Conservation (phyloP, 1,284 basidiomycete species). For the Ceratobasidium sp. region DNA sequence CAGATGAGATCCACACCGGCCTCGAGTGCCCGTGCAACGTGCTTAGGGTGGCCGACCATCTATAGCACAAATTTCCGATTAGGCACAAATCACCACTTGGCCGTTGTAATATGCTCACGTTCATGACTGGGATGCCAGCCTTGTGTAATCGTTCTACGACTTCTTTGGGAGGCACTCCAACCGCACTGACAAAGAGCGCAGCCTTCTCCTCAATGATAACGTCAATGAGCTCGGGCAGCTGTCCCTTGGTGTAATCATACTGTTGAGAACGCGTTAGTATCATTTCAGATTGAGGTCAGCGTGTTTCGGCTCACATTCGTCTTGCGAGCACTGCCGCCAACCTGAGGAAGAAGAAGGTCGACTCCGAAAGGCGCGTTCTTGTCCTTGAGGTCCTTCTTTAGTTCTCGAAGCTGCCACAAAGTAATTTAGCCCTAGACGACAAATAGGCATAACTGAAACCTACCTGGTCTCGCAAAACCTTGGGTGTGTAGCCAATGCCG, state of each 20-base stretch:
- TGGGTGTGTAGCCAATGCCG: conserved; percentile 82
- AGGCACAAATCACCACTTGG: conserved; percentile 76
- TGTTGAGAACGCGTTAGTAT: conserved; percentile 49
- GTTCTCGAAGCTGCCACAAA: conserved; percentile 67
- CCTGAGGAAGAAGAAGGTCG: conserved; percentile 83
- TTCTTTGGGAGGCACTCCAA: conserved; percentile 82
- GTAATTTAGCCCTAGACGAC: not conserved
- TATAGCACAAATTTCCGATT: conserved; percentile 66
- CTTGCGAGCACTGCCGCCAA: conserved; percentile 82
- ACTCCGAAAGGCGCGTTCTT: conserved; percentile 85
- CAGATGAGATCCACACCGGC: conserved; percentile 88
- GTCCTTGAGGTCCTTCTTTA: conserved; percentile 75
- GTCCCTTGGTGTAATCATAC: conserved; percentile 83
- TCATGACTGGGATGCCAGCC: conserved; percentile 85
- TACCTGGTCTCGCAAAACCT: conserved; percentile 75
- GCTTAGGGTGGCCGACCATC: conserved; percentile 92
- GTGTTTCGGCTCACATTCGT: conserved; percentile 74
- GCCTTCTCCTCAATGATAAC: conserved; percentile 88
- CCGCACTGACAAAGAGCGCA: conserved; percentile 83
- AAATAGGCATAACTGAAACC: not conserved
- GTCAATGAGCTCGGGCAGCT: conserved; percentile 77
- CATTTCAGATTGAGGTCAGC: conserved; percentile 44
- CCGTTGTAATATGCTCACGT: conserved; percentile 60
- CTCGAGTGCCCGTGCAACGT: conserved; percentile 80
- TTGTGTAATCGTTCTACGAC: conserved; percentile 81